A percentile compares a stretch with the other conserved stretches of the same genome.
Evolutionary conservation across 805 yeast species (phyloP).

Genomic region (Isabelozyma rhagii): DNA sequence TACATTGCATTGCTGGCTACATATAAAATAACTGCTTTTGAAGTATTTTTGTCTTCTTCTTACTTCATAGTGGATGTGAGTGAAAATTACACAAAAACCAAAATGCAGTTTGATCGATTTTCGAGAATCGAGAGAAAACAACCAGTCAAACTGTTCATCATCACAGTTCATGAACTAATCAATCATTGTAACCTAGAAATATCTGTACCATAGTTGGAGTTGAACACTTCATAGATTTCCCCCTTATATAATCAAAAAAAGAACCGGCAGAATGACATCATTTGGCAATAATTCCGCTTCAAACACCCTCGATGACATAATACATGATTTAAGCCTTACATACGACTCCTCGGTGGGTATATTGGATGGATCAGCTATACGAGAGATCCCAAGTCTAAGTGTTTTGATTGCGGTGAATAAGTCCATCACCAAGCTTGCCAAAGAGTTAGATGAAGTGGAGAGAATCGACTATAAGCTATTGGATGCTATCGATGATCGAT

Average conservation of each 20-base stretch:
- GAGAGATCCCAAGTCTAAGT: constrained; percentile 39
- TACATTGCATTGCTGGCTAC: too few relatives aligned
- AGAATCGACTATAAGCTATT: constrained; percentile 24
- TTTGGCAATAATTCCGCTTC: constrained; percentile 28
- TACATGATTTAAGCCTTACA: constrained; percentile 49
- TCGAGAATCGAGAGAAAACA: not conserved
- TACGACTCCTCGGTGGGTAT: constrained; percentile 61
- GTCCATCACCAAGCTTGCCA: constrained; percentile 36
- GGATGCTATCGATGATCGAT: constrained; percentile 12
- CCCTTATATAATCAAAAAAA: not conserved
- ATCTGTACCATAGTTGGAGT: not conserved
- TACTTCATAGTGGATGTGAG: too few relatives aligned
- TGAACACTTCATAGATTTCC: not conserved
- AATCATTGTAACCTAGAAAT: not conserved
- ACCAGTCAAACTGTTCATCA: not conserved
- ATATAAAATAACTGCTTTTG: too few relatives aligned
- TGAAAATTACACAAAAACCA: not conserved
- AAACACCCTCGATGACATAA: constrained; percentile 47
- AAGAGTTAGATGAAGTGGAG: constrained; percentile 35
- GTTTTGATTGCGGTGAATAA: constrained; percentile 44
- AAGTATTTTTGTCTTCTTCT: not conserved
- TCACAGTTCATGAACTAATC: not conserved
- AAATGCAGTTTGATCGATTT: not conserved
- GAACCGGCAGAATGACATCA: not conserved
- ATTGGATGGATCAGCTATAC: constrained; percentile 55